Conservation (phyloP, 108 stramenopile species). For the Cyclostephanos invisitatus region DNA sequence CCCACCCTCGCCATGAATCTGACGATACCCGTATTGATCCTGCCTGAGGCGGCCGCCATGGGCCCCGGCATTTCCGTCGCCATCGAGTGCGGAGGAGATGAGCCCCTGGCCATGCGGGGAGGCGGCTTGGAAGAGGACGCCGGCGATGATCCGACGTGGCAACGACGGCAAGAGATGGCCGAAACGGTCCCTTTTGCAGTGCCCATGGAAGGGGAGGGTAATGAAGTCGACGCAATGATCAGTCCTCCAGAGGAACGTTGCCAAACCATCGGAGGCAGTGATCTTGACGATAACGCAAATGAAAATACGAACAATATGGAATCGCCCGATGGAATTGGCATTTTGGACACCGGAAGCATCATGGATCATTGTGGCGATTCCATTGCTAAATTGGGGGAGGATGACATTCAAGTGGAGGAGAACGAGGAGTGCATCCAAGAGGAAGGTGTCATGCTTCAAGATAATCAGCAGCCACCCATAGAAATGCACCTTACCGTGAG, state of each 20-base stretch:
- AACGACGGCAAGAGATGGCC: neutral
- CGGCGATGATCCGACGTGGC: neutral
- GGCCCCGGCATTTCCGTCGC: neutral
- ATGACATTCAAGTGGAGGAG: neutral
- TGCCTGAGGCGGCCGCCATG: neutral
- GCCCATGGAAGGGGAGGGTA: neutral
- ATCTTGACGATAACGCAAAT: neutral
- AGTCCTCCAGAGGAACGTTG: neutral
- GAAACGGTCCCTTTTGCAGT: neutral
- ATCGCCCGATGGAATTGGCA: neutral
- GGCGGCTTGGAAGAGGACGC: constrained; percentile 8
- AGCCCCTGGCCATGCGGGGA: constrained; percentile 7
- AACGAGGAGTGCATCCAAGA: neutral
- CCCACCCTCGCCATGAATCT: constrained; percentile 8
- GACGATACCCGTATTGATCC: constrained; percentile 10
- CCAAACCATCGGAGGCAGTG: neutral
- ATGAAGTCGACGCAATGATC: neutral
- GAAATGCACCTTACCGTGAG: neutral
- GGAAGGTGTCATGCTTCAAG: neutral
- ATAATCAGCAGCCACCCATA: neutral
- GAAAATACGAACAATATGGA: neutral
- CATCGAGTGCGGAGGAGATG: neutral
- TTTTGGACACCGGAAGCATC: neutral
- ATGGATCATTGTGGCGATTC: neutral
- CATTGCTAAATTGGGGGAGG: neutral